These are phyloP conservation scores for Xylariaceae sp. DNA, from an alignment of 2,329 filamentous ascomycete species.

Conservation along the genomic window DNA sequence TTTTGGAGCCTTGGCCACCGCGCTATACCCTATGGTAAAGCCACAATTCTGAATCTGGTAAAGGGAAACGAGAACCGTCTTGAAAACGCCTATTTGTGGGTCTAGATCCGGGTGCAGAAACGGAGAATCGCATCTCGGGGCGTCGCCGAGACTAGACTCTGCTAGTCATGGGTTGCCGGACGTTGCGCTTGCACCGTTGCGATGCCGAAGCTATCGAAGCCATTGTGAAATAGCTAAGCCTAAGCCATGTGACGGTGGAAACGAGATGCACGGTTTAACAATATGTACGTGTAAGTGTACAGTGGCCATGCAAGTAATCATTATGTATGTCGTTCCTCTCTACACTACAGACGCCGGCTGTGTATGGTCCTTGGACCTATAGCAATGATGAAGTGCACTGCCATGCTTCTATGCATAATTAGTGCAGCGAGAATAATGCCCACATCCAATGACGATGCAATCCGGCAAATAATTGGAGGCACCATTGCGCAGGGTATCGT, in stretches of 20 bases:
- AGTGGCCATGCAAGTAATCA: slow-evolving; percentile 2
- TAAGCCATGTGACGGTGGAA: slow-evolving; percentile 17
- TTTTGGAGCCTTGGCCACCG: slow-evolving; percentile 17
- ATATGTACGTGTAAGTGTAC: slow-evolving; percentile 7
- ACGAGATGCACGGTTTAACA: slow-evolving; percentile 15
- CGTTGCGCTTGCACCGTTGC: slow-evolving; percentile 23
- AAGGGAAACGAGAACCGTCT: slow-evolving; percentile 38
- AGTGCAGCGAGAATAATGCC: too few relatives aligned
- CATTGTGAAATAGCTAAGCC: slow-evolving; percentile 25
- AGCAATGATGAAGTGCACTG: background rate
- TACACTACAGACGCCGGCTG: background rate
- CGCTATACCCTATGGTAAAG: slow-evolving; percentile 32
- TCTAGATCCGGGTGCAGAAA: slow-evolving; percentile 27
- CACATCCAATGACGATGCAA: too few relatives aligned
- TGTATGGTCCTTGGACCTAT: background rate
- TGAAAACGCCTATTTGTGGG: slow-evolving; percentile 39
- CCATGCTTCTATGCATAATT: background rate
- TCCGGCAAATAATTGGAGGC: background rate
- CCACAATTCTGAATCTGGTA: slow-evolving; percentile 39
- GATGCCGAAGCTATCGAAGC: slow-evolving; percentile 31
- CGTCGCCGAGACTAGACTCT: slow-evolving; percentile 17
- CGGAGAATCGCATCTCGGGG: slow-evolving; percentile 17
- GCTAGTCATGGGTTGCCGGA: slow-evolving; percentile 17
- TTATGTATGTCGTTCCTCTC: slow-evolving; percentile 1
- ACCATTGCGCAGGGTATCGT: background rate